phyloP scores from a whole-genome alignment of 768 basidiomycete species.

The Serendipita indica region DNA sequence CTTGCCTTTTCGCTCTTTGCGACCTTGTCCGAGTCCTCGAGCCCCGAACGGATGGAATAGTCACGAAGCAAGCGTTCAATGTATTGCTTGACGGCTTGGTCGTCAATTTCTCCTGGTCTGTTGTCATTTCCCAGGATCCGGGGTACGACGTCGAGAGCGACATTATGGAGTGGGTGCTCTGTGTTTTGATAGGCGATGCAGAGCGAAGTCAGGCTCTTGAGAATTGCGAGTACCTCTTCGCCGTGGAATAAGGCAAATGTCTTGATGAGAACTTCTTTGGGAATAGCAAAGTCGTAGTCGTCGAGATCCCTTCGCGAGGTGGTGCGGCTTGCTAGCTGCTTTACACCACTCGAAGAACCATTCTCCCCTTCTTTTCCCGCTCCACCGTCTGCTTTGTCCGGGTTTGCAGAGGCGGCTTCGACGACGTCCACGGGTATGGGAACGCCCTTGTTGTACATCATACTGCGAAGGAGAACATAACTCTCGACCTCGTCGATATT shows the following conservation, averaged over 20 bases:
- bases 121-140: conserved; percentile 30
- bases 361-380: neutral
- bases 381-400: neutral
- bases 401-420: neutral
- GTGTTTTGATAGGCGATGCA: conserved; percentile 54
- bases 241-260: conserved; percentile 42
- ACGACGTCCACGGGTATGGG: conserved; percentile 34
- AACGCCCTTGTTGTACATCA: conserved; percentile 62
- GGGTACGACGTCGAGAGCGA: conserved; percentile 42
- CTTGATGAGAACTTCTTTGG: neutral
- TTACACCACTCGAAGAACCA: neutral
- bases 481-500: conserved; percentile 73
- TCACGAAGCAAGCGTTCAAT: conserved; percentile 43
- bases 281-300: conserved; percentile 2
- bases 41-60: conserved; percentile 29
- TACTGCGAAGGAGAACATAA: conserved; percentile 56
- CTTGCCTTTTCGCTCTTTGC: conserved; percentile 35
- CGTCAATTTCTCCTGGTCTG: neutral
- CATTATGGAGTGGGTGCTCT: conserved; percentile 35
- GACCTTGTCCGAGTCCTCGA: neutral
- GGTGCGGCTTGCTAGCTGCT: neutral
- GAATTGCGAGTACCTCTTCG: conserved; percentile 57
- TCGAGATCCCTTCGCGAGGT: neutral
- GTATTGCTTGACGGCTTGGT: conserved; percentile 29
- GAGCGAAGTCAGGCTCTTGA: conserved; percentile 58